Evolutionary conservation across 495 filamentous ascomycete genomes (phyloP).

Genomic region (Lasiosphaeris hirsuta): DNA sequence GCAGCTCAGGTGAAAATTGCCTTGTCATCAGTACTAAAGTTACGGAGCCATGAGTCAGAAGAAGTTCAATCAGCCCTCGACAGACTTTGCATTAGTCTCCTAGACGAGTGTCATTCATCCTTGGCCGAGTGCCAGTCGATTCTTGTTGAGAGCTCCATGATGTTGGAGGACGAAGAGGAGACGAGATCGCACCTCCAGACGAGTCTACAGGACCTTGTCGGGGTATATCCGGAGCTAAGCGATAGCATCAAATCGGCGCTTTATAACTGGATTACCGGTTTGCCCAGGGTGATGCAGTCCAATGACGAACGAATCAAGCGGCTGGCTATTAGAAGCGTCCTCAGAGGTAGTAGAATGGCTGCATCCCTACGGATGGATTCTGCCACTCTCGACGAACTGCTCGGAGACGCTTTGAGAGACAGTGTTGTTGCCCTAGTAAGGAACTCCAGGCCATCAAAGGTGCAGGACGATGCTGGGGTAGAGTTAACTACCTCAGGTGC

Average conservation of each 20-base stretch:
- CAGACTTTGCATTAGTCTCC: conserved; percentile 64
- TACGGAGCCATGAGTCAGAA: conserved; percentile 67
- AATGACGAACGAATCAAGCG: conserved; percentile 76
- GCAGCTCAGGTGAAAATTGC: conserved; percentile 80
- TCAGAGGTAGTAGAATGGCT: conserved; percentile 67
- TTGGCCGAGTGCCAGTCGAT: conserved; percentile 65
- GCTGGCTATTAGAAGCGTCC: conserved; percentile 67
- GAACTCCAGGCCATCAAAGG: conserved; percentile 31
- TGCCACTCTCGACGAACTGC: conserved; percentile 62
- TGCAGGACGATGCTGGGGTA: conserved; percentile 18
- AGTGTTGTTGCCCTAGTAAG: conserved; percentile 49
- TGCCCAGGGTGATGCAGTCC: conserved; percentile 80
- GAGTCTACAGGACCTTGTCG: conserved; percentile 57
- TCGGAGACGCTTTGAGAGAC: conserved; percentile 62
- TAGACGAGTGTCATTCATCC: conserved; percentile 74
- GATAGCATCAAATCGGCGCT: conserved; percentile 69
- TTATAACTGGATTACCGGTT: conserved; percentile 74
- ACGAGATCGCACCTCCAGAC: conserved; percentile 40
- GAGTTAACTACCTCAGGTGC: conserved; percentile 18
- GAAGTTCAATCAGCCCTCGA: conserved; percentile 70
- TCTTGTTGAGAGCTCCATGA: conserved; percentile 77
- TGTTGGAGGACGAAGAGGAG: conserved; percentile 57
- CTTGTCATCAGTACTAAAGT: conserved; percentile 68
- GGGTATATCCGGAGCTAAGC: conserved; percentile 59
- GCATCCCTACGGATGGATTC: conserved; percentile 63